Evolutionary conservation across 2,329 filamentous ascomycete species (phyloP).

Genomic region (Colletotrichum tamarilloi): DNA sequence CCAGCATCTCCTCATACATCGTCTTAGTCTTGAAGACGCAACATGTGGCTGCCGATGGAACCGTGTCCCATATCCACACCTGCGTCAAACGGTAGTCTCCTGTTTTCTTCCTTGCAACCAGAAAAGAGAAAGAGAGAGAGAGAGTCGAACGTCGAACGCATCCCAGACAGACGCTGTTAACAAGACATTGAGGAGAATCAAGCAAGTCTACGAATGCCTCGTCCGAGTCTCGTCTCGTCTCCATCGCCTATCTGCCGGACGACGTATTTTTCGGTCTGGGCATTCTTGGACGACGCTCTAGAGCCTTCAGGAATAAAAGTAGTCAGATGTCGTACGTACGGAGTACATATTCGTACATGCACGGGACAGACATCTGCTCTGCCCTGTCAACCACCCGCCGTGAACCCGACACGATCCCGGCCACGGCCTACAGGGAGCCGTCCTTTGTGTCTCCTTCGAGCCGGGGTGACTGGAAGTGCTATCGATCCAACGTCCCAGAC

Average conservation of each 20-base stretch:
- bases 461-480: not conserved
- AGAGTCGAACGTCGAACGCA: not conserved
- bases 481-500: slow-evolving; percentile 5
- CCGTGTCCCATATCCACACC: not conserved
- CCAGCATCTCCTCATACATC: not conserved
- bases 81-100: slow-evolving; percentile 2
- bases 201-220: not conserved
- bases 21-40: not conserved
- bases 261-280: not conserved
- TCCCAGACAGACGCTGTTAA: not conserved
- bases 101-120: not conserved
- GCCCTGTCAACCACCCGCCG: not conserved
- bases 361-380: not conserved
- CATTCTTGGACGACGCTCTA: not conserved
- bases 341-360: not conserved
- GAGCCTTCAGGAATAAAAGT: not conserved
- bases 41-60: not conserved
- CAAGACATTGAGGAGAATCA: not conserved
- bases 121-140: too few relatives aligned
- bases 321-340: not conserved
- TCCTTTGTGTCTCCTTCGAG: not conserved
- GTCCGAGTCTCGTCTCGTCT: not conserved
- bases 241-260: not conserved
- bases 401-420: slow-evolving; percentile 2
- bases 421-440: not conserved